Evolutionary conservation across 805 yeast genomes (phyloP), one percentile per base, ranked within the genome.

Genomic region (Candida golubevii): DNA sequence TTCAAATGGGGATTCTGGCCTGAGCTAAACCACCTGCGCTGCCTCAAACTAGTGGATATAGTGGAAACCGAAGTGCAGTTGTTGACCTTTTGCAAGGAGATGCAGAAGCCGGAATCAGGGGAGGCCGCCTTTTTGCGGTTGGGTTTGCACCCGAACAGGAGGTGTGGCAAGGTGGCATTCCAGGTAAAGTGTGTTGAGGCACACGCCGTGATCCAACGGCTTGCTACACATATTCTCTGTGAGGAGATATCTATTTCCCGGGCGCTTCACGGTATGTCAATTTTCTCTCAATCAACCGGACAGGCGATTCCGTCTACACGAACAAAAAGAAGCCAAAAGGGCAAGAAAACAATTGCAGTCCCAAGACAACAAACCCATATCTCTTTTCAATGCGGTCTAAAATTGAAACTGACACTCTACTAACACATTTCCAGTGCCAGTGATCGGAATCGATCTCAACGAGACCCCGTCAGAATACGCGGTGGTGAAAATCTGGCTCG

Each of bases 1-100:
- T 47, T 47, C 42, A 40, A 44, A 27, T 47, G 50, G 50, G 48
- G 48, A 15, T 8, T 45, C 8, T 46, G 49, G 49, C 39, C 18
- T 6, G 29, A 29, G 13, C 11, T 4, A 6, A 12, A 29, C 32
- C n/a, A 29, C 6, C 11, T 12, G n/a, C 11, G n/a, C 6, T 11
- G n/a, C n/a, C n/a, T 29, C 4, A 12, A 12, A 11, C 23, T 41
- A 23, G 35, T 37, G 15, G 40, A 39, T 34, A 41, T 37, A 14
- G 15, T 38, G 18, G 49, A 42, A 26, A 30, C 51, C 13, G 37
- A 34, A 15, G 41, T 36, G 12, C 45, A 45, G 23, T 33, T 45
- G 9, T 29, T 18, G 15, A 35, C 38, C 2, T 29, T 28, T 26
- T 18, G n/a, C 28, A 41, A 41, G 34, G 18, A 32, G 12, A 31